Evolutionary conservation across 2,329 filamentous ascomycete species (phyloP), one percentile per base, ranked within the genome.

Genomic region (Hypocrella siamensis): DNA sequence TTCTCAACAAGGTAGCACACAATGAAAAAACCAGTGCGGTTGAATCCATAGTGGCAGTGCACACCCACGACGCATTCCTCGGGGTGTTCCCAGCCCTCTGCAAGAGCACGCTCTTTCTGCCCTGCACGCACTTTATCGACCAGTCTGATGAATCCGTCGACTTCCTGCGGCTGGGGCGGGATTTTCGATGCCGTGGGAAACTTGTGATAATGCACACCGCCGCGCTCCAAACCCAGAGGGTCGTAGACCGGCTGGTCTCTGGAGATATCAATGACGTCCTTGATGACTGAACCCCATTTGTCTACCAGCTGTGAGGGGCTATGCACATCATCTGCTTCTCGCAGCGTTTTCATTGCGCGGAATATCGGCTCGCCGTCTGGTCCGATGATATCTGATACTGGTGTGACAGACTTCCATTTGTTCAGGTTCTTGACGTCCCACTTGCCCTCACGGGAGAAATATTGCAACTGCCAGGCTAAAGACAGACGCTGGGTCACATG

Each of bases 351-450:
- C 67, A 94, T 79, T 3, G 84, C 86, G 17, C 82, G 75, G 49
- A 94, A 94, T 4, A 85, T 63, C 11, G 73, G 72, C 0, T 40
- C 39, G 24, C 37, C 47, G 6, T 31, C 19, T 5, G 46, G 54
- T 3, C 70, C 81, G 37, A 96, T 90, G 4, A 78, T 75, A 2
- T 69, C 65, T 0, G 82, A 92, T 2, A 93, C 81, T 0, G 85
- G 80, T 2, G 61, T 56, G 1, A 92, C 79, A 14, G 73, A 74
- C 51, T 82, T 70, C 88, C 88, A 96, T 49, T 96, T 96, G 36
- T 70, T 75, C 9, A 94, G 65, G 46, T 96, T 96, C 58, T 96
- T 96, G 42, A 96, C 84, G 47, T 94, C 88, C 88, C 88, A 96
- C 57, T 96, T 96, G 3, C 86, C 86, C 42, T 85, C 81, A 2